These are phyloP conservation scores for Naganishia sp. DNA, from an alignment of 1,284 basidiomycete species.

Conservation along the genomic window DNA sequence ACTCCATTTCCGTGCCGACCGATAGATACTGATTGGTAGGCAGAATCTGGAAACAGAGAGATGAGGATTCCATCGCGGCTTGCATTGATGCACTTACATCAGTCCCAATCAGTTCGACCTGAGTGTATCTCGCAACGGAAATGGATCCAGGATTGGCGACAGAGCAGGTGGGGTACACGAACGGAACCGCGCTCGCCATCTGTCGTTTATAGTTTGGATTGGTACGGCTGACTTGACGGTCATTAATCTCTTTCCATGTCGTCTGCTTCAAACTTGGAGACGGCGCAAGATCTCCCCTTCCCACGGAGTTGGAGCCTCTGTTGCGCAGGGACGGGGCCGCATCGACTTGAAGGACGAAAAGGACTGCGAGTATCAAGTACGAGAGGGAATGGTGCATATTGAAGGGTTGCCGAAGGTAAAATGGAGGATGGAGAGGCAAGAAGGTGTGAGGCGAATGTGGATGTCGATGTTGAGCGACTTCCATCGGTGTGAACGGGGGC, in stretches of 20 bases:
- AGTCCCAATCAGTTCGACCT: background rate
- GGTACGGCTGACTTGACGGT: slow-evolving; percentile 8
- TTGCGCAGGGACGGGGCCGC: background rate
- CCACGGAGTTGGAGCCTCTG: background rate
- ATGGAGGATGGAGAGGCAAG: too few relatives aligned
- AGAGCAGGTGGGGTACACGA: background rate
- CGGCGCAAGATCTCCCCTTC: background rate
- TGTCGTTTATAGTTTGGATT: slow-evolving; percentile 5
- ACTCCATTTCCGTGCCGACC: background rate
- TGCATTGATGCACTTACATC: background rate
- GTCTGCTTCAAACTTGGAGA: slow-evolving; percentile 3
- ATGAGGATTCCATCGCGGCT: background rate
- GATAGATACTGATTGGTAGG: background rate
- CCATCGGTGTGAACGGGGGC: too few relatives aligned
- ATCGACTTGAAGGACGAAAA: slow-evolving; percentile 1
- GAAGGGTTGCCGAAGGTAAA: background rate
- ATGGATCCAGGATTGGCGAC: background rate
- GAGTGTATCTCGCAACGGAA: slow-evolving; percentile 1
- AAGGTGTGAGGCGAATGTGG: too few relatives aligned
- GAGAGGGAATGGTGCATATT: background rate
- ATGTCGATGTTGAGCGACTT: too few relatives aligned
- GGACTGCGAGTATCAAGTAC: background rate
- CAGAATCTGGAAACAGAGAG: background rate
- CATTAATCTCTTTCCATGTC: slow-evolving; percentile 9
- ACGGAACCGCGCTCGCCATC: background rate